Conservation (phyloP, 75 land plant species). For the Selaginella moellendorffii region DNA sequence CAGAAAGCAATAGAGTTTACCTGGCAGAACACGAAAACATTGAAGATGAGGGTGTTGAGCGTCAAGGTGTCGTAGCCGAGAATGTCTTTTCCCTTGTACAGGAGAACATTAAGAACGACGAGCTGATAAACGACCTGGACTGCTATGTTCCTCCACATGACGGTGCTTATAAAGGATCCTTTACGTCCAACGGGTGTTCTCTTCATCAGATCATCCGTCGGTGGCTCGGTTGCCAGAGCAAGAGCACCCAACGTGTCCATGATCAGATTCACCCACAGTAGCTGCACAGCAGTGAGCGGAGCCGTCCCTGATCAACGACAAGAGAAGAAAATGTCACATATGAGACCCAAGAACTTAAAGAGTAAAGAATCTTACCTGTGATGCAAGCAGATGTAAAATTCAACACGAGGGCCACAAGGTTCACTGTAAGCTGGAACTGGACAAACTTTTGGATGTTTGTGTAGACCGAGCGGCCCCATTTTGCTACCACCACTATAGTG, state of each 20-base stretch:
- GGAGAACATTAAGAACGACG: constrained; percentile 55
- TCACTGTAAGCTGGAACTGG: constrained; percentile 94
- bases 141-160: constrained; percentile 95
- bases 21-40: constrained; percentile 91
- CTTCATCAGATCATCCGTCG: constrained; percentile 82
- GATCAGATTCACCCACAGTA: constrained; percentile 94
- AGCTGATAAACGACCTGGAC: constrained; percentile 81
- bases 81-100: constrained; percentile 45
- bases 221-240: constrained; percentile 93
- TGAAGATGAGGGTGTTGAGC: constrained; percentile 82
- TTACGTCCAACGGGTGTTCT: constrained; percentile 66
- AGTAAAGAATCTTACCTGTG: constrained; percentile 50
- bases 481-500: constrained; percentile 85
- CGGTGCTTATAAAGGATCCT: constrained; percentile 67
- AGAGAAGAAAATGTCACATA: no score
- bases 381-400: constrained; percentile 92
- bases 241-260: constrained; percentile 97
- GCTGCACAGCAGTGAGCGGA: constrained; percentile 93
- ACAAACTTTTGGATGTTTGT: constrained; percentile 97
- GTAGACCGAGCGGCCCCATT: constrained; percentile 98
- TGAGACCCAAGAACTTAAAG: no score
- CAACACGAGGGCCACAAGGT: constrained; percentile 80
- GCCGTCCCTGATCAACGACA: constrained; percentile 85
- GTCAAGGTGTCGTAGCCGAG: constrained; percentile 34
- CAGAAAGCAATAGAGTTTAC: constrained; percentile 15